Evolutionary conservation across 2,329 filamentous ascomycete genomes (phyloP).

Genomic region (Cryphonectria naterciae): DNA sequence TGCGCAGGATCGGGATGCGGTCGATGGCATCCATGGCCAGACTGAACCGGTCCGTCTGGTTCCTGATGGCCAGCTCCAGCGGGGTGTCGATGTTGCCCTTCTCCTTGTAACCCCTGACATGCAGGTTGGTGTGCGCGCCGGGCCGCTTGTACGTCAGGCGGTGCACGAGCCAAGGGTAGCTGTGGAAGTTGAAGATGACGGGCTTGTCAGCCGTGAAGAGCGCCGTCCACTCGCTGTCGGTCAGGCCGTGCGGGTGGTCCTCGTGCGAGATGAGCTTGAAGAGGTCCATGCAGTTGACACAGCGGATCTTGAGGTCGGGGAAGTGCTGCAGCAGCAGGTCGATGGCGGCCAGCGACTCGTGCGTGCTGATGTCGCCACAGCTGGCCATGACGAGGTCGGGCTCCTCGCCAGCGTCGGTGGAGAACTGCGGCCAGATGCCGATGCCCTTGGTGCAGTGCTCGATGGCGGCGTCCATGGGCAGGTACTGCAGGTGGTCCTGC

Average conservation of each 20-base stretch:
- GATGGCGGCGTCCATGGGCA: constrained; percentile 73
- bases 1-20: constrained; percentile 63
- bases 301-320: constrained; percentile 74
- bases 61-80: constrained; percentile 76
- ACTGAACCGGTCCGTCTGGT: constrained; percentile 77
- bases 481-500: constrained; percentile 76
- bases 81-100: constrained; percentile 86
- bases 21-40: constrained; percentile 79
- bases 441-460: constrained; percentile 79
- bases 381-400: constrained; percentile 78
- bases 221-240: constrained; percentile 66
- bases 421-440: constrained; percentile 78
- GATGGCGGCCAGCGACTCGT: constrained; percentile 75
- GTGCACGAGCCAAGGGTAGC: constrained; percentile 80
- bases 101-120: constrained; percentile 79
- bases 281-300: constrained; percentile 79
- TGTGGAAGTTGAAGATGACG: constrained; percentile 84
- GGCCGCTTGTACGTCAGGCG: constrained; percentile 76
- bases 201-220: constrained; percentile 75
- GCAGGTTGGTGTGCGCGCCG: constrained; percentile 63
- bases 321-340: constrained; percentile 73
- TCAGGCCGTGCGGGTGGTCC: constrained; percentile 75
- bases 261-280: constrained; percentile 75
- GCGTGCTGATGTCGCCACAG: constrained; percentile 75
- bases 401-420: constrained; percentile 68